A percentile compares a stretch with the other conserved stretches of the same genome.
Conservation (phyloP, 2,329 filamentous ascomycete species). For the Lasiodiplodia theobromae region DNA sequence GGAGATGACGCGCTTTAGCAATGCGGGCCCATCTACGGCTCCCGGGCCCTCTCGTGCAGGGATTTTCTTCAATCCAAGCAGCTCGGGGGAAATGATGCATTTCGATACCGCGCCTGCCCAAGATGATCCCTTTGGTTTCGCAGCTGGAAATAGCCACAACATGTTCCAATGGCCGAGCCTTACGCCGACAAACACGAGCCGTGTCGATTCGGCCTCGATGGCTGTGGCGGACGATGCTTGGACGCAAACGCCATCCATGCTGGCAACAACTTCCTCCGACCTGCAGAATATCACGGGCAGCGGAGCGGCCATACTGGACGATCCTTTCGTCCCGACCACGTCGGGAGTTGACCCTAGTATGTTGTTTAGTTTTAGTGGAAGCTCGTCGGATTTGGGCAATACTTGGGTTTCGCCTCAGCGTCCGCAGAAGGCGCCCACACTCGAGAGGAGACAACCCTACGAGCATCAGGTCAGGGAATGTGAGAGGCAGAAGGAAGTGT, state of each 20-base stretch:
- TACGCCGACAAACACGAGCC: conserved; percentile 1
- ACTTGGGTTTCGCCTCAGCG: conserved; percentile 31
- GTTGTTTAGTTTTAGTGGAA: conserved; percentile 49
- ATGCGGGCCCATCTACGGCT: conserved; percentile 62
- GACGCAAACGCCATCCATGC: conserved; percentile 22
- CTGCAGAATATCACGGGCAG: conserved; percentile 15
- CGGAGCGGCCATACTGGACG: neutral
- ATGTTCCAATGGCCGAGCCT: conserved; percentile 3
- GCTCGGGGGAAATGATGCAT: conserved; percentile 3
- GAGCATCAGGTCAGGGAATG: conserved; percentile 47
- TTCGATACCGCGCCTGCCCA: conserved; percentile 17
- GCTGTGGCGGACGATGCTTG: conserved; percentile 18
- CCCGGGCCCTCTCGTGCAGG: conserved; percentile 62
- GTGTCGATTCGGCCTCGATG: conserved; percentile 23
- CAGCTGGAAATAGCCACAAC: neutral
- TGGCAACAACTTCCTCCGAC: conserved; percentile 22
- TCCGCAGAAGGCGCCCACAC: conserved; percentile 34
- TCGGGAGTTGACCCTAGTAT: conserved; percentile 57
- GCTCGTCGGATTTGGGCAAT: neutral
- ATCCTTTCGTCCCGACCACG: conserved; percentile 44
- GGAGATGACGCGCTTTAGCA: conserved; percentile 61
- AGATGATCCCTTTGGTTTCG: conserved; percentile 29
- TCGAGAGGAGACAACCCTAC: conserved; percentile 45
- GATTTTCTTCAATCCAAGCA: conserved; percentile 45
- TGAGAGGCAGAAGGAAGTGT: conserved; percentile 43